Evolutionary conservation across 2,329 filamentous ascomycete genomes (phyloP).

Genomic region (Neoarthrinium moseri): DNA sequence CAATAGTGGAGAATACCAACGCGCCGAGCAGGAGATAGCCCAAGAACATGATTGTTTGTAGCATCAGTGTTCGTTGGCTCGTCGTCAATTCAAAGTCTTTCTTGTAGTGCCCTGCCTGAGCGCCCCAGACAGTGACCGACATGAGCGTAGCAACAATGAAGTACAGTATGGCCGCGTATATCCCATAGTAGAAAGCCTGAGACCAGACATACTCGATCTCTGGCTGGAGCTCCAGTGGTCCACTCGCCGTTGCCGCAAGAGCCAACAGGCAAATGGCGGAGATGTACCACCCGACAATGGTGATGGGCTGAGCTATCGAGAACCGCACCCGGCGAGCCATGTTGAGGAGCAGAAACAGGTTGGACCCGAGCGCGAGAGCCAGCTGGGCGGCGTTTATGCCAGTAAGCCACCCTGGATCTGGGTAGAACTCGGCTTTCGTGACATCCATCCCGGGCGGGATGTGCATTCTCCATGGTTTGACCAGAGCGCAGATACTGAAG

Average conservation of each 20-base stretch:
- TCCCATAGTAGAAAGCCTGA: conserved; percentile 83
- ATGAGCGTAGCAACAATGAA: conserved; percentile 76
- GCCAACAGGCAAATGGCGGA: conserved; percentile 65
- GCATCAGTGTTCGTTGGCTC: conserved; percentile 82
- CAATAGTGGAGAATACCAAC: conserved; percentile 69
- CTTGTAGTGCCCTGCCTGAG: conserved; percentile 66
- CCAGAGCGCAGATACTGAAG: conserved; percentile 83
- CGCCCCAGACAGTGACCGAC: conserved; percentile 76
- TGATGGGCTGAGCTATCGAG: conserved; percentile 76
- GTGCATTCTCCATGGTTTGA: conserved; percentile 71
- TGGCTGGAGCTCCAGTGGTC: conserved; percentile 46
- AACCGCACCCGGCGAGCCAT: conserved; percentile 81
- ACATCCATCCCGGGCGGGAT: conserved; percentile 45
- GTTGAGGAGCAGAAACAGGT: conserved; percentile 80
- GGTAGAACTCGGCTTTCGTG: conserved; percentile 50
- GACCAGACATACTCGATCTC: conserved; percentile 61
- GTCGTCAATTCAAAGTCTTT: conserved; percentile 77
- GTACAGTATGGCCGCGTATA: conserved; percentile 78
- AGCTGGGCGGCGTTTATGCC: conserved; percentile 77
- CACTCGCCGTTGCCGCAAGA: conserved; percentile 64
- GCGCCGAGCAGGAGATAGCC: conserved; percentile 78
- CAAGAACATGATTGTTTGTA: conserved; percentile 86
- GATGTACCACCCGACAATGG: conserved; percentile 76
- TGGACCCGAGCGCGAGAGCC: conserved; percentile 72
- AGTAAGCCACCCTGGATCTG: conserved; percentile 73